A percentile compares a stretch with the other conserved stretches of the same genome.
Evolutionary conservation across 768 basidiomycete species (phyloP).

Genomic region (Pleurotus salmoneostramineus): DNA sequence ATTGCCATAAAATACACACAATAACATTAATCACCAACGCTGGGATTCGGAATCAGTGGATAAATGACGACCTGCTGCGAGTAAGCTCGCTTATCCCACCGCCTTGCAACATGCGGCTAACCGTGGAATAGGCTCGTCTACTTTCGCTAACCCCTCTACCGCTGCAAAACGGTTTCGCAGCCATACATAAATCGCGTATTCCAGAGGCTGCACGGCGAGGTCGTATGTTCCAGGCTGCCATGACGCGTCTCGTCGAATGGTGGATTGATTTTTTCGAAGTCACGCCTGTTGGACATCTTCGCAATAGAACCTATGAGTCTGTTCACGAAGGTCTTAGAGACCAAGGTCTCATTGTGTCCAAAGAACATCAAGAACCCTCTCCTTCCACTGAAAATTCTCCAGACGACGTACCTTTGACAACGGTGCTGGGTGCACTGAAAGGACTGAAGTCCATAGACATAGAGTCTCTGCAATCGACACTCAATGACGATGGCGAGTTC

Average conservation of each 20-base stretch:
- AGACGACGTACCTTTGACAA: constrained; percentile 17
- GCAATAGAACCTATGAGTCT: constrained; percentile 74
- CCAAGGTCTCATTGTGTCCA: constrained; percentile 20
- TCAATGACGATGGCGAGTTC: constrained; percentile 52
- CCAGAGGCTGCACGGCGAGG: constrained; percentile 83
- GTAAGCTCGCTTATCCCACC: constrained; percentile 37
- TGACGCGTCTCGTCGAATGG: constrained; percentile 76
- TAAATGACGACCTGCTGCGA: constrained; percentile 80
- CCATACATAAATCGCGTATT: constrained; percentile 75
- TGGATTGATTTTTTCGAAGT: constrained; percentile 80
- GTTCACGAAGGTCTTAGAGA: constrained; percentile 44
- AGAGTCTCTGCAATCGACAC: not conserved
- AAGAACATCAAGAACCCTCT: constrained; percentile 19
- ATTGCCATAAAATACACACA: constrained; percentile 89
- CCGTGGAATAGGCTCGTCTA: constrained; percentile 68
- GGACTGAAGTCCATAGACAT: constrained; percentile 23
- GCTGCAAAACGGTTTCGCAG: constrained; percentile 75
- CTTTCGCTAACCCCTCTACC: constrained; percentile 81
- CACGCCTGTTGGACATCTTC: constrained; percentile 60
- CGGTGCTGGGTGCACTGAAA: constrained; percentile 40
- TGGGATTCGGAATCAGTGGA: constrained; percentile 72
- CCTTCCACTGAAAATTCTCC: constrained; percentile 11
- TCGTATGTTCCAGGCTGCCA: constrained; percentile 81
- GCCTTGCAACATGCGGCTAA: not conserved
- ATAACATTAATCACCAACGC: constrained; percentile 76